Conservation (phyloP, 192 early-diverging fungal species). For the Coemansia sp. region DNA sequence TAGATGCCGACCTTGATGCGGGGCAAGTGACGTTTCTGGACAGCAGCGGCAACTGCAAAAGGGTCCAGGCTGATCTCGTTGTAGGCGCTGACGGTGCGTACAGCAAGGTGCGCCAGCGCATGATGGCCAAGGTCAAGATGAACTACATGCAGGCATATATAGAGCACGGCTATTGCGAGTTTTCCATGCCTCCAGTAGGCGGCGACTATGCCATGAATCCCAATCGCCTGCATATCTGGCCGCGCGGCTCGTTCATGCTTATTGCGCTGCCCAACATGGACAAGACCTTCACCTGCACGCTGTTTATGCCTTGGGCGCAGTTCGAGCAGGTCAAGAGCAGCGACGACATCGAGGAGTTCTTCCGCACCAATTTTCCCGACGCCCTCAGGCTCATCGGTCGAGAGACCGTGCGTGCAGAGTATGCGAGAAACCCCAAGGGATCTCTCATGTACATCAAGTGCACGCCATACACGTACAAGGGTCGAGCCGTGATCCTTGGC, state of each 20-base stretch:
- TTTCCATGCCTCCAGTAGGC: constrained; percentile 72
- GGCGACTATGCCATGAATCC: constrained; percentile 81
- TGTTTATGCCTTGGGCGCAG: constrained; percentile 90
- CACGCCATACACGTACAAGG: constrained; percentile 80
- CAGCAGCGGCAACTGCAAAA: constrained; percentile 30
- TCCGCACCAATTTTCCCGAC: constrained; percentile 72
- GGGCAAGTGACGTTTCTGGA: constrained; percentile 46
- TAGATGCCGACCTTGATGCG: constrained; percentile 69
- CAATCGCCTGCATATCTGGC: constrained; percentile 97
- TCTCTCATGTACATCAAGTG: constrained; percentile 81
- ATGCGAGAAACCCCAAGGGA: constrained; percentile 80
- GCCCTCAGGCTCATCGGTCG: constrained; percentile 74
- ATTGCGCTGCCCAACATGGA: constrained; percentile 95
- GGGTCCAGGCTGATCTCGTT: constrained; percentile 67
- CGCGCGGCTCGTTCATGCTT: constrained; percentile 92
- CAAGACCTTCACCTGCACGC: constrained; percentile 91
- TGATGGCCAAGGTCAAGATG: constrained; percentile 79
- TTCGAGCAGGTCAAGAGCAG: constrained; percentile 70
- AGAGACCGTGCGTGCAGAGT: constrained; percentile 68
- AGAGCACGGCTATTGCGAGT: constrained; percentile 87
- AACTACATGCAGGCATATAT: constrained; percentile 89
- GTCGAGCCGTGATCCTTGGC: constrained; percentile 76
- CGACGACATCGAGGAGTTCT: constrained; percentile 65
- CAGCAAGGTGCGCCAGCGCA: constrained; percentile 70
- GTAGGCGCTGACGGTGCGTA: constrained; percentile 90